phyloP scores from a whole-genome alignment of 352 stramenopile species.

The Bremia lactucae region DNA sequence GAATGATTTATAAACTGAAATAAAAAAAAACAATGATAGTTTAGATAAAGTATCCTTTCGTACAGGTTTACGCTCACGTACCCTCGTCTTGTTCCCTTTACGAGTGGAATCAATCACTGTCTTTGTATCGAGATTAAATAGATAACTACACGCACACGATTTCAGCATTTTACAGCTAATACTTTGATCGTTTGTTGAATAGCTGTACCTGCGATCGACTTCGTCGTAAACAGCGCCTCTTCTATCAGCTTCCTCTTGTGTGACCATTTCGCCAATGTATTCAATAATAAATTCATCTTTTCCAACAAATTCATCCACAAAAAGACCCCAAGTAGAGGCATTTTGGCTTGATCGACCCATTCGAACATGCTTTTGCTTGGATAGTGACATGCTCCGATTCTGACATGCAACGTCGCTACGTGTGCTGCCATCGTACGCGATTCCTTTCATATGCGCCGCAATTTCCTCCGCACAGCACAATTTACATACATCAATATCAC shows the following conservation, averaged over 20 bases:
- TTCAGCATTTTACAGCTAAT: not conserved
- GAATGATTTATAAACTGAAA: conserved; percentile 87
- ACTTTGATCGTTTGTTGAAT: not conserved
- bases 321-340: conserved; percentile 87
- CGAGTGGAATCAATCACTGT: conserved; percentile 88
- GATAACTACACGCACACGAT: conserved; percentile 41
- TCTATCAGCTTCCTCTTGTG: conserved; percentile 85
- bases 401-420: conserved; percentile 37
- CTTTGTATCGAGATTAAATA: conserved; percentile 92
- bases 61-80: conserved; percentile 25
- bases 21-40: not conserved
- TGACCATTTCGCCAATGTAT: conserved; percentile 92
- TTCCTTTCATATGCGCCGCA: conserved; percentile 5
- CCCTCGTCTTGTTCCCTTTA: conserved; percentile 91
- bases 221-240: conserved; percentile 85
- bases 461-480: conserved; percentile 61
- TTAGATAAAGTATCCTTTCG: not conserved
- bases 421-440: conserved; percentile 13
- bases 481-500: conserved; percentile 87
- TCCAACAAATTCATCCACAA: conserved; percentile 74
- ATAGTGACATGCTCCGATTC: conserved; percentile 47
- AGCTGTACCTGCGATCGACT: conserved; percentile 52
- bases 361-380: conserved; percentile 52
- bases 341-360: conserved; percentile 72
- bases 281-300: conserved; percentile 92